phyloP scores from a whole-genome alignment of 2,329 filamentous ascomycete genomes.

The Cyanodermella asteris region DNA sequence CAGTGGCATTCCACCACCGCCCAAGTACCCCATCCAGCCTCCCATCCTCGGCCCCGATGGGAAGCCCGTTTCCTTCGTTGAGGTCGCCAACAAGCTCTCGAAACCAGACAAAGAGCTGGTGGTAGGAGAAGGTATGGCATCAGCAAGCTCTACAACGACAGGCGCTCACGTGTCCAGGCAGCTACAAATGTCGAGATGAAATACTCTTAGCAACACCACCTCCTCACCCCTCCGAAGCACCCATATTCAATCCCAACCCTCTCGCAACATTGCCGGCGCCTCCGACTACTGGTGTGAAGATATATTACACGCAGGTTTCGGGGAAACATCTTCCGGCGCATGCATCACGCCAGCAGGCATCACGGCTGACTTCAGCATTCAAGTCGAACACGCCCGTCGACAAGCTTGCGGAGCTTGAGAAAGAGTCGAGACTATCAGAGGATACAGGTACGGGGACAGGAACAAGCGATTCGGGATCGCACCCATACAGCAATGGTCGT shows the following conservation, averaged over 20 bases:
- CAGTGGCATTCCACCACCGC: conserved; percentile 66
- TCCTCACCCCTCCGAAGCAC: conserved; percentile 84
- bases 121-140: conserved; percentile 59
- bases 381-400: no score
- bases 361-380: no score
- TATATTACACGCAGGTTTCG: no score
- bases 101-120: conserved; percentile 76
- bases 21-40: conserved; percentile 55
- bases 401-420: conserved; percentile 40
- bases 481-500: no score
- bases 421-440: conserved; percentile 36
- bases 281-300: conserved; percentile 63
- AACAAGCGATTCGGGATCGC: no score
- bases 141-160: conserved; percentile 11
- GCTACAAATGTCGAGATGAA: conserved; percentile 77
- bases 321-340: no score
- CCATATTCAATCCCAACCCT: conserved; percentile 70
- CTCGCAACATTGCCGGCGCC: conserved; percentile 66
- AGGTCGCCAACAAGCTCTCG: conserved; percentile 59
- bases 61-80: conserved; percentile 53
- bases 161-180: conserved; percentile 31
- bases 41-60: conserved; percentile 48
- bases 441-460: no score
- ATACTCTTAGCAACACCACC: conserved; percentile 82
- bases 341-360: no score